phyloP scores from a whole-genome alignment of 2,329 filamentous ascomycete genomes.

The Tolypocladium ovalisporum region DNA sequence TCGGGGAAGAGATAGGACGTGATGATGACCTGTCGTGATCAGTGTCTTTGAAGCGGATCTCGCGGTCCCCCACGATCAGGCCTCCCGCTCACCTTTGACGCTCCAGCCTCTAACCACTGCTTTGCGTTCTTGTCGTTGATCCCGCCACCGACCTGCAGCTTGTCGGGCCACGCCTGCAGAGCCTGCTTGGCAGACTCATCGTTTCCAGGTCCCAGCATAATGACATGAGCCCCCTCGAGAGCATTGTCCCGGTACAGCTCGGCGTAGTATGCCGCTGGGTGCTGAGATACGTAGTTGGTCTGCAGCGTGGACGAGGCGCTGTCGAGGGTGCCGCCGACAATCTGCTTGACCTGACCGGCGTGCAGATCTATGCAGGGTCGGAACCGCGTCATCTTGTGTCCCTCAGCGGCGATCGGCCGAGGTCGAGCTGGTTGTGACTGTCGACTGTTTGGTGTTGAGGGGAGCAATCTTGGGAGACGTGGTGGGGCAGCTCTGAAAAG shows the following conservation, averaged over 20 bases:
- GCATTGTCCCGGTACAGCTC: constrained; percentile 65
- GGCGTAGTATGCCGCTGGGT: constrained; percentile 74
- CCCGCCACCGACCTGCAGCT: constrained; percentile 86
- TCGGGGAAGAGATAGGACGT: constrained; percentile 90
- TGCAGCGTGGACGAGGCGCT: constrained; percentile 55
- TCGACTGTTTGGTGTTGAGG: not conserved
- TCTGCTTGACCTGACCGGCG: constrained; percentile 96
- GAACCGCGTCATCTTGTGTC: constrained; percentile 70
- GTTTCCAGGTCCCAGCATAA: constrained; percentile 90
- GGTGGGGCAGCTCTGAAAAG: not conserved
- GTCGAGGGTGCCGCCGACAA: constrained; percentile 87
- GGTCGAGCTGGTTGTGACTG: not conserved
- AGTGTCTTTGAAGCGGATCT: not conserved
- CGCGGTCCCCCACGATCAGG: too few relatives aligned
- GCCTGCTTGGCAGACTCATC: constrained; percentile 69
- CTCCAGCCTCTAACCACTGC: constrained; percentile 78
- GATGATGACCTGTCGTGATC: constrained; percentile 69
- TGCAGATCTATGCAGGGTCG: constrained; percentile 96
- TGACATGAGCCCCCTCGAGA: constrained; percentile 78
- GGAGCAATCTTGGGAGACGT: not conserved
- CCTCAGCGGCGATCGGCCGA: not conserved
- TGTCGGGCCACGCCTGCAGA: constrained; percentile 64
- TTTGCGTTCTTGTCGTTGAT: constrained; percentile 77
- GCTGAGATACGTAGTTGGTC: constrained; percentile 85
- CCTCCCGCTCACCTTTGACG: constrained; percentile 61